A percentile compares a stretch with the other conserved stretches of the same genome.
Conservation (phyloP, 495 filamentous ascomycete species). For the Schizothecium vesticola region DNA sequence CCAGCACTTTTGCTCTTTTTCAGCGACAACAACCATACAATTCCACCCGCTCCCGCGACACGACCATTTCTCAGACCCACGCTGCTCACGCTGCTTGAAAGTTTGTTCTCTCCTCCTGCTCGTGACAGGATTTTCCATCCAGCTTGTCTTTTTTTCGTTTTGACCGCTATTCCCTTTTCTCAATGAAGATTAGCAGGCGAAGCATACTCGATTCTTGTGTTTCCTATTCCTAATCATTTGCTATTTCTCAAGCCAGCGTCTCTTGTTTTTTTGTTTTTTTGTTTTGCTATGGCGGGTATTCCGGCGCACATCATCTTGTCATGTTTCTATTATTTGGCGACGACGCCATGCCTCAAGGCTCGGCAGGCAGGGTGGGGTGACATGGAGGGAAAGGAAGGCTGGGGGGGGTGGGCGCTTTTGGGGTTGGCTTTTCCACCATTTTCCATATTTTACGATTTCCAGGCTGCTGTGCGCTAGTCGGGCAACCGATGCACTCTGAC, state of each 20-base stretch:
- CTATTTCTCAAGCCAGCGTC: conserved; percentile 9
- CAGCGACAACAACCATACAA: conserved; percentile 22
- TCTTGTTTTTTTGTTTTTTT: conserved; percentile 13
- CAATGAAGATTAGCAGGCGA: conserved; percentile 25
- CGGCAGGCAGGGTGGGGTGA: conserved; percentile 10
- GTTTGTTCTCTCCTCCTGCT: conserved; percentile 23
- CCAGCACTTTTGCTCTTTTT: conserved; percentile 10
- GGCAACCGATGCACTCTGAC: not conserved
- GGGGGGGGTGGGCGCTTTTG: conserved; percentile 1
- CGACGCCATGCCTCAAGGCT: conserved; percentile 22
- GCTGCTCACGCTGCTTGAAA: conserved; percentile 33
- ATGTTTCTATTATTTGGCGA: conserved; percentile 19
- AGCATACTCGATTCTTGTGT: conserved; percentile 18
- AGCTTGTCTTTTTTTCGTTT: conserved; percentile 17
- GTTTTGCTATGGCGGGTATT: conserved; percentile 21
- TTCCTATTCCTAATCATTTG: conserved; percentile 20
- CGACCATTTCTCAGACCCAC: conserved; percentile 25
- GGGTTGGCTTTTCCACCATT: not conserved
- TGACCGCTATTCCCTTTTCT: conserved; percentile 12
- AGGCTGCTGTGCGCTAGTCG: not conserved
- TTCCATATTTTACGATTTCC: not conserved
- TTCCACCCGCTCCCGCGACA: conserved; percentile 34
- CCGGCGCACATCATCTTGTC: conserved; percentile 10
- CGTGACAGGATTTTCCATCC: conserved; percentile 15
- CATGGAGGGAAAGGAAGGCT: not conserved